Evolutionary conservation across 2,329 filamentous ascomycete species (phyloP).

Genomic region (Aspergillus carbonarius): DNA sequence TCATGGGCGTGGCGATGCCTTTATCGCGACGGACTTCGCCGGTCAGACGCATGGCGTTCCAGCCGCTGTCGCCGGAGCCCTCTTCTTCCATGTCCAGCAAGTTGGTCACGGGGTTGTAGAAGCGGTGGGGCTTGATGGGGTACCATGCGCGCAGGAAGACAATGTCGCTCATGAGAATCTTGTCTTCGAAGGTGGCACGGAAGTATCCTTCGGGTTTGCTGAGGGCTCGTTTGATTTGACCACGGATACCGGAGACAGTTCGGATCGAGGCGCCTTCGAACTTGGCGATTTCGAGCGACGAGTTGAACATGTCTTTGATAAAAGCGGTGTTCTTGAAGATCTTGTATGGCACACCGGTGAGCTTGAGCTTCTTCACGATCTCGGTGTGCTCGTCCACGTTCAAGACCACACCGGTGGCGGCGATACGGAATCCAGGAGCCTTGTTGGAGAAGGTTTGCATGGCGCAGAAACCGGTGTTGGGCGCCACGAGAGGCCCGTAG

Average conservation of each 20-base stretch:
- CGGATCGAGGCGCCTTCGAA: constrained; percentile 96
- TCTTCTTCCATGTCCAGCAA: constrained; percentile 63
- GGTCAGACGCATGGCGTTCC: constrained; percentile 91
- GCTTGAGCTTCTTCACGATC: constrained; percentile 98
- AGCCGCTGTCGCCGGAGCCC: constrained; percentile 46
- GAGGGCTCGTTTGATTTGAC: constrained; percentile 94
- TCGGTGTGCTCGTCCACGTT: constrained; percentile 94
- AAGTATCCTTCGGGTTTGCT: constrained; percentile 93
- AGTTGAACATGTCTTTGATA: constrained; percentile 97
- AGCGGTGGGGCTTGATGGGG: constrained; percentile 88
- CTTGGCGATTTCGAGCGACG: constrained; percentile 90
- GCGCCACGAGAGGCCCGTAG: constrained; percentile 90
- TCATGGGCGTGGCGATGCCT: constrained; percentile 71
- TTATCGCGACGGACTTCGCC: constrained; percentile 82
- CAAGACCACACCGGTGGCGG: constrained; percentile 89
- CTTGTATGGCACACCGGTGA: constrained; percentile 91
- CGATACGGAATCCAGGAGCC: constrained; percentile 87
- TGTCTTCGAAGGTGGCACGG: constrained; percentile 97
- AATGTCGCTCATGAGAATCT: constrained; percentile 94
- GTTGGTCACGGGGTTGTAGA: constrained; percentile 96
- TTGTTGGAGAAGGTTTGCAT: constrained; percentile 84
- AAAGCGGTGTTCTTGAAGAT: constrained; percentile 99
- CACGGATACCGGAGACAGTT: constrained; percentile 91
- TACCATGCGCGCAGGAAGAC: constrained; percentile 97
- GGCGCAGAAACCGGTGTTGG: constrained; percentile 93